Percentiles rank a stretch among this genome's conserved stretches.
Conservation (phyloP, 148 eudicot species). For the Amaranthus hypochondriacus region DNA sequence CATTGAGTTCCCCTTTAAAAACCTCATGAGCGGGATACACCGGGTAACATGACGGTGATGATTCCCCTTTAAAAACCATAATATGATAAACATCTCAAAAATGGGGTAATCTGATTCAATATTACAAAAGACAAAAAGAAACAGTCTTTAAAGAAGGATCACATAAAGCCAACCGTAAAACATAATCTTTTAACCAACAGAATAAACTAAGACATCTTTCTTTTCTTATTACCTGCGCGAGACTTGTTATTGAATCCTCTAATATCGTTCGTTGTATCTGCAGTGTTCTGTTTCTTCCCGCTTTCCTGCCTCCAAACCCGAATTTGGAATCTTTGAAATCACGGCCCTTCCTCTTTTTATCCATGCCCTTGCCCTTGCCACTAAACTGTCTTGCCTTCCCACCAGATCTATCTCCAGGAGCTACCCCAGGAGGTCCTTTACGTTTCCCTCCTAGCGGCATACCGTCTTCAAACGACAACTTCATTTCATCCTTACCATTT, state of each 20-base stretch:
- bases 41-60: too few species aligned
- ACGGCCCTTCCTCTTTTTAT: constrained; percentile 52
- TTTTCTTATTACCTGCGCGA: constrained; percentile 44
- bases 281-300: constrained; percentile 71
- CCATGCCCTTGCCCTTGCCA: constrained; percentile 40
- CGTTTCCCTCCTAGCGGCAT: constrained; percentile 46
- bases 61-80: too few species aligned
- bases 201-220: constrained; percentile 31
- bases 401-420: constrained; percentile 82
- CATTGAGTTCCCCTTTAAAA: background rate
- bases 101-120: background rate
- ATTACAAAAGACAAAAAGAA: constrained; percentile 11
- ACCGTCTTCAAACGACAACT: constrained; percentile 59
- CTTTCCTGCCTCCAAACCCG: constrained; percentile 89
- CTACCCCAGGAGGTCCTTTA: constrained; percentile 51
- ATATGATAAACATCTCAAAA: background rate
- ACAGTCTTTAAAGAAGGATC: background rate
- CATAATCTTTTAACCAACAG: background rate
- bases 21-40: too few species aligned
- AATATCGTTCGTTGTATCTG: constrained; percentile 69
- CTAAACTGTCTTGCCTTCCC: constrained; percentile 51
- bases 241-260: constrained; percentile 42
- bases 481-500: constrained; percentile 50
- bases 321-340: constrained; percentile 60
- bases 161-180: background rate